These are phyloP conservation scores for Arachis monticola DNA, from an alignment of 331 rosid genomes.

Conservation along the genomic window DNA sequence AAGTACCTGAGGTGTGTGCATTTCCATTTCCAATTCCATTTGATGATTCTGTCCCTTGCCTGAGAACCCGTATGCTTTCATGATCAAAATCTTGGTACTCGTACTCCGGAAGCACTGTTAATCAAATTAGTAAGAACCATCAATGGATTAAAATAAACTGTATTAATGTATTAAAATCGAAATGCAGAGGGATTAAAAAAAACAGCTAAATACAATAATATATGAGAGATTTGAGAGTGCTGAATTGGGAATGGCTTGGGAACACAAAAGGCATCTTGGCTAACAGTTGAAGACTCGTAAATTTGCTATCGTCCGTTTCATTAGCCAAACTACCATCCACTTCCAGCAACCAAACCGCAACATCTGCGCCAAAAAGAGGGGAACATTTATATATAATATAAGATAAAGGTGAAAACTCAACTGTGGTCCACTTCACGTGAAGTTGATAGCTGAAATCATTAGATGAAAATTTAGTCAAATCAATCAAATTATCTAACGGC, in stretches of 20 bases:
- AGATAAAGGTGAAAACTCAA: no score
- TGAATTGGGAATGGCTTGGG: background rate
- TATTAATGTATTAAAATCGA: no score
- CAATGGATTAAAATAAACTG: no score
- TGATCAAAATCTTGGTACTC: background rate
- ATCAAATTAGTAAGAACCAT: background rate
- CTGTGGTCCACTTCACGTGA: no score
- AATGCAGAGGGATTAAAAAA: no score
- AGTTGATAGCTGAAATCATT: no score
- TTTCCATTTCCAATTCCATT: background rate
- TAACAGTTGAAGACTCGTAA: constrained; percentile 23
- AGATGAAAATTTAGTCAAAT: no score
- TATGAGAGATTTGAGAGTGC: background rate
- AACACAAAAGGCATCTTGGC: constrained; percentile 27
- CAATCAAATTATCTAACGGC: no score
- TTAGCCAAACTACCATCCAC: background rate
- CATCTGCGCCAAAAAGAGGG: background rate
- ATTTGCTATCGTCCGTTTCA: background rate
- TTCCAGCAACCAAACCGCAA: constrained; percentile 17
- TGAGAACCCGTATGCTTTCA: background rate
- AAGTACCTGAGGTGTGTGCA: background rate
- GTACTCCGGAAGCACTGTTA: constrained; percentile 28
- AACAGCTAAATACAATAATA: constrained; percentile 8
- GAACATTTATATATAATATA: no score
- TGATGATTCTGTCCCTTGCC: background rate